Evolutionary conservation across 1,284 basidiomycete species (phyloP).

Genomic region (Naganishia sp.): DNA sequence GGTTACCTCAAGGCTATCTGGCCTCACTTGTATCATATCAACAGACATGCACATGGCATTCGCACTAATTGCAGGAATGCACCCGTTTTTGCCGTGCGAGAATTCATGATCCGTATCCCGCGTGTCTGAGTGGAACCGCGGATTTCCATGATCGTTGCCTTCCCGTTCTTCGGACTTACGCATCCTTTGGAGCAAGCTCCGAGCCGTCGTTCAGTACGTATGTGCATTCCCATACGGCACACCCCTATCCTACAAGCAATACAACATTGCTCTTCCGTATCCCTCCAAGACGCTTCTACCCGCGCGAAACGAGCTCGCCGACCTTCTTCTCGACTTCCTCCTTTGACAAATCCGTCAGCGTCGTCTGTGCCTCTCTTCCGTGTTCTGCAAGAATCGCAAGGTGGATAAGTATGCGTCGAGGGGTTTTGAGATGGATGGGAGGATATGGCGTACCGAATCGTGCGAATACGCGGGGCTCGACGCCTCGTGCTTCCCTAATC

Average conservation of each 20-base stretch:
- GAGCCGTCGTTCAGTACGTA: background rate
- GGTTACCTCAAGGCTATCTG: background rate
- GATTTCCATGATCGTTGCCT: background rate
- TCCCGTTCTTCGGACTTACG: background rate
- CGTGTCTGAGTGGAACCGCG: too few species aligned
- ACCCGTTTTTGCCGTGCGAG: background rate
- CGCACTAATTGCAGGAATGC: too few species aligned
- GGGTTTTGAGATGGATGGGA: too few species aligned
- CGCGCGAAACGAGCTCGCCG: constrained; percentile 40
- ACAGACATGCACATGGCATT: constrained; percentile 6
- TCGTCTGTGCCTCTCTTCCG: constrained; percentile 48
- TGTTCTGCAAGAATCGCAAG: constrained; percentile 42
- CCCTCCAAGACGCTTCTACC: constrained; percentile 3
- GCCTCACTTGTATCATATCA: constrained; percentile 25
- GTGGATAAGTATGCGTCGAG: background rate
- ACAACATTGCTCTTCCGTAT: constrained; percentile 2
- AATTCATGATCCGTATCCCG: background rate
- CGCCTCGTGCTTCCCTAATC: constrained; percentile 85
- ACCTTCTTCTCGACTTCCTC: constrained; percentile 48
- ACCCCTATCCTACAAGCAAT: constrained; percentile 17
- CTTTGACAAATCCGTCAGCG: constrained; percentile 48
- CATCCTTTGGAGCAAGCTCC: background rate
- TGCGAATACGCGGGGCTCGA: constrained; percentile 83
- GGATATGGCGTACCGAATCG: constrained; percentile 72
- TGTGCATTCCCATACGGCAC: background rate